phyloP scores from a whole-genome alignment of 1,284 basidiomycete genomes.

The Gastroboletus turbinatus region DNA sequence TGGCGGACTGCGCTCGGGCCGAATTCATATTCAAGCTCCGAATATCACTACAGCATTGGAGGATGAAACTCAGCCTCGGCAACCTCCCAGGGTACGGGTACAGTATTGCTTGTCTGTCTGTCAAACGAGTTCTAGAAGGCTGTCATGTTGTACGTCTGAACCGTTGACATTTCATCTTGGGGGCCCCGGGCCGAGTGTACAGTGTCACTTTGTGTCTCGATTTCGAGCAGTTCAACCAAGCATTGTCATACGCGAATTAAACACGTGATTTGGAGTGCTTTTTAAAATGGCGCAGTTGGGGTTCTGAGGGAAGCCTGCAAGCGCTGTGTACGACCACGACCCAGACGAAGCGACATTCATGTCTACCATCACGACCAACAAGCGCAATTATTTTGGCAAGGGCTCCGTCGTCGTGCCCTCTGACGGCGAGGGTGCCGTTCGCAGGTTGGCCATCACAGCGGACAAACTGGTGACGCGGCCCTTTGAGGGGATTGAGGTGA shows the following conservation, averaged over 20 bases:
- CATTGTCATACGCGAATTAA: not conserved
- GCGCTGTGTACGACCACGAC: constrained; percentile 1
- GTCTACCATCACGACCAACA: constrained; percentile 3
- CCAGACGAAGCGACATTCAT: too few species aligned
- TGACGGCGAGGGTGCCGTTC: constrained; percentile 63
- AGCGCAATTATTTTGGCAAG: constrained; percentile 42
- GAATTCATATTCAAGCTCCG: not conserved
- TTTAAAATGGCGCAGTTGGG: not conserved
- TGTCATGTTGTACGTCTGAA: too few species aligned
- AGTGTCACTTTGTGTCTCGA: too few species aligned
- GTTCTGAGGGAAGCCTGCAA: too few species aligned
- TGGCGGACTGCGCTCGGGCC: not conserved
- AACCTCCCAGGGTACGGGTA: too few species aligned
- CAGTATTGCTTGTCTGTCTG: too few species aligned
- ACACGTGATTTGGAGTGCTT: not conserved
- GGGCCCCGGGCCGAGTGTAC: too few species aligned
- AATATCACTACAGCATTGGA: too few species aligned
- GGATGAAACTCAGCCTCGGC: not conserved
- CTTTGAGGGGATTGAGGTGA: constrained; percentile 78
- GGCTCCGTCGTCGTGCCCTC: constrained; percentile 58
- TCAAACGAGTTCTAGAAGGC: too few species aligned
- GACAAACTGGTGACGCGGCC: constrained; percentile 77
- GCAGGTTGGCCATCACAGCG: constrained; percentile 65
- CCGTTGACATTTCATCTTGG: too few species aligned
- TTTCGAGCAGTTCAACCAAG: too few species aligned